These are phyloP conservation scores for Penicillium oxalicum DNA, from an alignment of 2,329 filamentous ascomycete genomes.

Conservation along the genomic window DNA sequence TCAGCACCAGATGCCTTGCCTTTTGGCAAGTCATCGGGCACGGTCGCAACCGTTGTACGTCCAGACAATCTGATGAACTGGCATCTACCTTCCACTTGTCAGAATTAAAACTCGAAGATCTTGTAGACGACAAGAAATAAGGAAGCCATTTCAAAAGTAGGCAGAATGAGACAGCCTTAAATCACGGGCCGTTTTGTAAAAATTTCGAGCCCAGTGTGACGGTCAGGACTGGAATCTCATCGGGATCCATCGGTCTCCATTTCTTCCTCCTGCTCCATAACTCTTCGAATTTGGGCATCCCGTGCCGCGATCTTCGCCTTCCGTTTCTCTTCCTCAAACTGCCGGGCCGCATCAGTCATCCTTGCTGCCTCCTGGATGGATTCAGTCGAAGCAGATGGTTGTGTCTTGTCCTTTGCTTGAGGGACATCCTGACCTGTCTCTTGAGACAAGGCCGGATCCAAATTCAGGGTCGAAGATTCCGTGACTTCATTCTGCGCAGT, in stretches of 20 bases:
- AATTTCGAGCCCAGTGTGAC: too few relatives aligned
- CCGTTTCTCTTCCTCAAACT: constrained; percentile 20
- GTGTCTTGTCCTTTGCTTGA: constrained; percentile 1
- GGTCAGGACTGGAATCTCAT: constrained; percentile 5
- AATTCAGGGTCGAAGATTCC: not conserved
- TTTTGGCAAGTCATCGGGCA: too few relatives aligned
- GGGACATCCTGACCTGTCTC: not conserved
- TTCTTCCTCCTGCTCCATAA: constrained; percentile 37
- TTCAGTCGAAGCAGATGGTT: not conserved
- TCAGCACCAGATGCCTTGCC: too few relatives aligned
- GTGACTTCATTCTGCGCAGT: not conserved
- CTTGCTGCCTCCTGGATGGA: not conserved
- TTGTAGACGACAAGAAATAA: too few relatives aligned
- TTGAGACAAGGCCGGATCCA: not conserved
- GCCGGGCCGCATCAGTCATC: constrained; percentile 4
- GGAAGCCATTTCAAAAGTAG: too few relatives aligned
- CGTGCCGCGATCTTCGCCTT: constrained; percentile 32
- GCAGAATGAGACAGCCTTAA: too few relatives aligned
- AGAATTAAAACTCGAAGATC: too few relatives aligned
- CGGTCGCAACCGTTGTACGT: too few relatives aligned
- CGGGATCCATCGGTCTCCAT: constrained; percentile 29
- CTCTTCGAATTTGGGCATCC: constrained; percentile 30
- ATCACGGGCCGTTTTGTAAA: too few relatives aligned
- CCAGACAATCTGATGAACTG: too few relatives aligned
- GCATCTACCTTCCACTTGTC: too few relatives aligned